Evolutionary conservation across 2,329 filamentous ascomycete genomes (phyloP).

Genomic region (Verticillium dahliae): DNA sequence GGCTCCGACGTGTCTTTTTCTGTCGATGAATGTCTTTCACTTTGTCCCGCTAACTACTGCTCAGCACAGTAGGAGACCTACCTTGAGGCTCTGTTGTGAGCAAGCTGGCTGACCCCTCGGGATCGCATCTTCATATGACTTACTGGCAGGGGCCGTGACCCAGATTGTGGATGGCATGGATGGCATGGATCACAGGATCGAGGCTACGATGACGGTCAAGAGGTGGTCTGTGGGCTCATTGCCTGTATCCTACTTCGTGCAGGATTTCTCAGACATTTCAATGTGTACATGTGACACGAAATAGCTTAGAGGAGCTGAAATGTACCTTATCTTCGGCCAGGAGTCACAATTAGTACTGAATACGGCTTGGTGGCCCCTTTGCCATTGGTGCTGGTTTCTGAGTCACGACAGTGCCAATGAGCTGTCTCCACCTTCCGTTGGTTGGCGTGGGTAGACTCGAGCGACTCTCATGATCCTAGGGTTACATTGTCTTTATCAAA

Average conservation of each 20-base stretch:
- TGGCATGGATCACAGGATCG: neutral
- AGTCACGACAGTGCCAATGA: neutral
- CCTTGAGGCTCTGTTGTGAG: neutral
- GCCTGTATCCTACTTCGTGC: neutral
- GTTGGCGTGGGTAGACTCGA: neutral
- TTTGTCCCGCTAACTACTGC: neutral
- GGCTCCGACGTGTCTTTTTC: neutral
- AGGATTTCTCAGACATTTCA: too few relatives aligned
- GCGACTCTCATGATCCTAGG: too few relatives aligned
- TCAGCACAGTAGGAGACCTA: neutral
- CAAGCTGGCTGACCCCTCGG: neutral
- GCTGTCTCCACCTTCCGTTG: neutral
- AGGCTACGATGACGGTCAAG: neutral
- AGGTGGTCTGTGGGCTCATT: neutral
- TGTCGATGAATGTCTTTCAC: neutral
- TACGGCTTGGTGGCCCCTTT: neutral
- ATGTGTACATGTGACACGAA: too few relatives aligned
- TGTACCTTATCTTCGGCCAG: neutral
- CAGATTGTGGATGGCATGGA: neutral
- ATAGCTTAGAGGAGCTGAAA: neutral
- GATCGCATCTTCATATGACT: neutral
- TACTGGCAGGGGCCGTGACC: neutral
- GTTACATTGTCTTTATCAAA: too few relatives aligned
- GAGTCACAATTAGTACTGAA: neutral
- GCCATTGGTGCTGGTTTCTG: neutral